These are phyloP conservation scores for Phytophthora litchii DNA, from an alignment of 352 stramenopile species.

Conservation along the genomic window DNA sequence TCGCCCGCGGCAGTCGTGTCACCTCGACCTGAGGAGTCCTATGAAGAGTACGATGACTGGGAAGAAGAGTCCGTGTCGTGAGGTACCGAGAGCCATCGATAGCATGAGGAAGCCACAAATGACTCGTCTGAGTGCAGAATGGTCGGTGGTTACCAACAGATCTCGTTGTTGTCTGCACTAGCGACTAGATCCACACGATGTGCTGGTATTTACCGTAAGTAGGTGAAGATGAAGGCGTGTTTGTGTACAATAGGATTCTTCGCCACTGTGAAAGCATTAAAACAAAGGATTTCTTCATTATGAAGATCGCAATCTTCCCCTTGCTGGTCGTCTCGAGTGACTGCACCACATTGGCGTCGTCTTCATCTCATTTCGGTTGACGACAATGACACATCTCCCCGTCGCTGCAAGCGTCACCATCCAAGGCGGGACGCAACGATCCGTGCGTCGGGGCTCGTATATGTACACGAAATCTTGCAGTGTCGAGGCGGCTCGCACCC, in stretches of 20 bases:
- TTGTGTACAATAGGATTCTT: not conserved
- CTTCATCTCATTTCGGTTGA: constrained; percentile 23
- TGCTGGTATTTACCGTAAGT: no score
- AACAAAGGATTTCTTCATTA: not conserved
- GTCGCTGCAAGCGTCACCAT: constrained; percentile 21
- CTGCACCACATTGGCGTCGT: not conserved
- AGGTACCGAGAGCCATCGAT: not conserved
- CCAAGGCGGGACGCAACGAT: constrained; percentile 13
- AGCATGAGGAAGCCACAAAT: no score
- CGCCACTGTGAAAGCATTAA: not conserved
- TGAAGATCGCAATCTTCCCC: no score
- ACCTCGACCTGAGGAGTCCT: constrained; percentile 47
- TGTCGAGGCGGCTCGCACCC: not conserved
- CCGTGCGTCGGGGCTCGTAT: not conserved
- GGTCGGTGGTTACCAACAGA: not conserved
- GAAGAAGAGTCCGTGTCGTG: constrained; percentile 53
- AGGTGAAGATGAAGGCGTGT: not conserved
- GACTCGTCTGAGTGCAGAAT: constrained; percentile 1
- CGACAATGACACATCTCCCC: constrained; percentile 5
- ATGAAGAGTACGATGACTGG: constrained; percentile 72
- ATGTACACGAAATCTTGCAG: not conserved
- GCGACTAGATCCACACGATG: constrained; percentile 1
- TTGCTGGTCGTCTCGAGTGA: not conserved
- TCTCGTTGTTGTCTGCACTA: not conserved
- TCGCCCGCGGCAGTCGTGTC: constrained; percentile 4